A percentile compares a stretch with the other conserved stretches of the same genome.
phyloP scores from a whole-genome alignment of 2,329 filamentous ascomycete species.

The Alternaria tenuissima region DNA sequence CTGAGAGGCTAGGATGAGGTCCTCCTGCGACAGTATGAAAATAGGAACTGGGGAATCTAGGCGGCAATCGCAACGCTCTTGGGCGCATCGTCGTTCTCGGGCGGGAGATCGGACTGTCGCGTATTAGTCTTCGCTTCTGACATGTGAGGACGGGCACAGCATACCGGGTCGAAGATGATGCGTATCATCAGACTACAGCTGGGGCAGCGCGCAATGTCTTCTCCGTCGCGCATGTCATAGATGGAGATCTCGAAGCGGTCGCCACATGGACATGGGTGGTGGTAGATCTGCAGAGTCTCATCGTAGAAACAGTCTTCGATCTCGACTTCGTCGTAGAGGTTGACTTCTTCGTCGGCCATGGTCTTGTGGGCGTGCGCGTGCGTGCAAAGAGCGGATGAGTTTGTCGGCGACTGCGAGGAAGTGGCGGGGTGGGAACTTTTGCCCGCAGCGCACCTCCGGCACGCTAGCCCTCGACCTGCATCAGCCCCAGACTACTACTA shows the following conservation, averaged over 20 bases:
- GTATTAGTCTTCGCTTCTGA: slow-evolving; percentile 6
- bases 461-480: slow-evolving; percentile 16
- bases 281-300: slow-evolving; percentile 89
- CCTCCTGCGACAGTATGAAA: background rate
- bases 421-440: slow-evolving; percentile 20
- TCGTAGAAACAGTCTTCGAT: slow-evolving; percentile 96
- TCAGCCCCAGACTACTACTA: background rate
- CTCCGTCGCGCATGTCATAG: slow-evolving; percentile 82
- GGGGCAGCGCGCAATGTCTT: slow-evolving; percentile 96
- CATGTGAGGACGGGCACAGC: slow-evolving; percentile 38
- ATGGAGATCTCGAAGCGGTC: slow-evolving; percentile 94
- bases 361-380: slow-evolving; percentile 3
- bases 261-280: slow-evolving; percentile 96
- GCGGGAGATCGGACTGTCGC: slow-evolving; percentile 43
- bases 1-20: background rate
- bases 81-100: slow-evolving; percentile 35
- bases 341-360: slow-evolving; percentile 53
- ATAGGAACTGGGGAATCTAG: slow-evolving; percentile 16
- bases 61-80: slow-evolving; percentile 37
- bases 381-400: slow-evolving; percentile 3
- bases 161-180: slow-evolving; percentile 88
- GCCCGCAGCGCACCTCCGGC: slow-evolving; percentile 19
- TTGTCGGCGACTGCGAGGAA: slow-evolving; percentile 4
- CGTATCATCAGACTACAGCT: slow-evolving; percentile 97
- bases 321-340: slow-evolving; percentile 96